Evolutionary conservation across 2,329 filamentous ascomycete genomes (phyloP), one percentile per base, ranked within the genome.

Genomic region (Hypoxylon sp.): DNA sequence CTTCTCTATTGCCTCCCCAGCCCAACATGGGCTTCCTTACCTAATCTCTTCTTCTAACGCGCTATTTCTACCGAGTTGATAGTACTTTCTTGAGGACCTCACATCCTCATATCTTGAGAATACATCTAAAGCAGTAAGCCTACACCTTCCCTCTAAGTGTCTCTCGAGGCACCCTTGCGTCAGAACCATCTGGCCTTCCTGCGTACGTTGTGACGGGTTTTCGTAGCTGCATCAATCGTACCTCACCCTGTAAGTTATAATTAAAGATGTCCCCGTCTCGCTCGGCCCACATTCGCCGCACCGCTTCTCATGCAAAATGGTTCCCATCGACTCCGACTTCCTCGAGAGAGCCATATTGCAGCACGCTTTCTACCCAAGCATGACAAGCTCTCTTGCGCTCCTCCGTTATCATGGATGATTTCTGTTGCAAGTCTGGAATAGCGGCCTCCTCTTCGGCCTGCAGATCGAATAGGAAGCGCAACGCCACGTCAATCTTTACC

Each of bases 201-300:
- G n/a, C n/a, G n/a, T n/a, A n/a, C n/a, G n/a, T n/a, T n/a, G n/a
- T n/a, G n/a, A n/a, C n/a, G n/a, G n/a, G n/a, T n/a, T n/a, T n/a
- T n/a, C n/a, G n/a, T 38, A 50, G 25, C 25, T 31, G 32, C 41
- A 7, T 25, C 29, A 51, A 31, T 35, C 20, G 12, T 26, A 30
- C 46, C 35, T 51, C 41, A 26, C 46, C 35, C 34, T 41, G 27
- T 6, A 2, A 8, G 20, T 1, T 9, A 30, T 15, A 13, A 38
- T 31, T 5, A 46, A 51, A 51, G 21, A 46, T 36, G 2, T 51
- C 41, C 21, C 48, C 48, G 41, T 51, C 41, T 41, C 27, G 41
- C 30, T 41, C 19, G n/a, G 48, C 48, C 48, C 48, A 51, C 48
- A 51, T 51, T 29, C 48, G 45, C 34, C 51, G 45, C 40, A 55